Conservation (phyloP, 2,329 filamentous ascomycete species). For the Pseudodiploospora longispora region DNA sequence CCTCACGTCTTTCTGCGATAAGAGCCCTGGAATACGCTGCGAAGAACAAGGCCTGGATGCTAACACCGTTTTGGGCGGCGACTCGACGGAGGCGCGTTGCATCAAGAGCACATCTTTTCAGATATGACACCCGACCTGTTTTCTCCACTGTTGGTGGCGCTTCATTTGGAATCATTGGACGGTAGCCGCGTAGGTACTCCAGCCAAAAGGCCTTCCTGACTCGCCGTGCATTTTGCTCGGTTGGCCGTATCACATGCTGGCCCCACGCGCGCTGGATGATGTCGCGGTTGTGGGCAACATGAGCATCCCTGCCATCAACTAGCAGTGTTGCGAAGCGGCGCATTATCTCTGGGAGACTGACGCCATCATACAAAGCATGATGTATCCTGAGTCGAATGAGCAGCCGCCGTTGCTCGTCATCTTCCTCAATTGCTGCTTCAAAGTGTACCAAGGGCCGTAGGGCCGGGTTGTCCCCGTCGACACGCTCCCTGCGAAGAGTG, state of each 20-base stretch:
- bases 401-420: constrained; percentile 3
- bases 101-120: constrained; percentile 41
- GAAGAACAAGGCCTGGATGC: constrained; percentile 67
- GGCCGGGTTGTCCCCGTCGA: not conserved
- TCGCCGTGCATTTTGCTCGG: constrained; percentile 3
- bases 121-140: constrained; percentile 19
- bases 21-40: constrained; percentile 54
- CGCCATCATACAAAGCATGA: constrained; percentile 81
- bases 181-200: constrained; percentile 24
- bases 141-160: constrained; percentile 1
- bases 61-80: constrained; percentile 48
- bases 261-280: constrained; percentile 16
- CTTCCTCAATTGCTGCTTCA: not conserved
- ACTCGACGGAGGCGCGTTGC: constrained; percentile 21
- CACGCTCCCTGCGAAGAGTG: constrained; percentile 29
- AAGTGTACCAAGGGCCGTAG: constrained; percentile 19
- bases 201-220: constrained; percentile 32
- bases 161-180: not conserved
- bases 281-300: no score
- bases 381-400: constrained; percentile 57
- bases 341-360: constrained; percentile 63
- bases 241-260: constrained; percentile 11
- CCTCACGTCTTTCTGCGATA: constrained; percentile 10
- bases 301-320: no score
- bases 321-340: constrained; percentile 9